Evolutionary conservation across 176 grass and related monocot species (phyloP), one percentile per base, ranked within the genome.

Genomic region (Paspalum notatum): DNA sequence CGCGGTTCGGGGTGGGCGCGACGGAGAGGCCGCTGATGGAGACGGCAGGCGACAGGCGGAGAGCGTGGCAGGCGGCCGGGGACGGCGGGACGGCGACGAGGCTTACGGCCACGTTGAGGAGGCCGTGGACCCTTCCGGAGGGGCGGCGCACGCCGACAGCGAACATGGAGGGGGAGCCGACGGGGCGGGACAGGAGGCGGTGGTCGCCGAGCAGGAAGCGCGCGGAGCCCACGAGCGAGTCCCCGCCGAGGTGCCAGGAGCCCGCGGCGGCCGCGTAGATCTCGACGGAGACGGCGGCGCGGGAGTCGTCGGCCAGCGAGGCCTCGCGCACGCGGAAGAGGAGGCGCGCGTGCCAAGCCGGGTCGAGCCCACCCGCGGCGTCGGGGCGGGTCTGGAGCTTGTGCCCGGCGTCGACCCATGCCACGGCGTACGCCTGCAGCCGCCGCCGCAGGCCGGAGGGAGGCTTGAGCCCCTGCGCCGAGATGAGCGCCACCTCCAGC

Each of bases 301-400:
- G 47, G 7, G 92, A 95, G 37, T 98, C 95, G 9, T 82, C 62
- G 62, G 85, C 83, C 78, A 98, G 90, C 81, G 81, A 90, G 52
- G 76, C 63, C 22, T 81, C 63, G 50, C 63, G 92, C 1, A 98
- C 84, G 62, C 80, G 82, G 82, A 98, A 98, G 45, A 98, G 74
- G 81, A 98, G 84, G 71, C 90, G 82, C 74, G 94, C 95, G 81
- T 98, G 91, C 95, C 95, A 98, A 20, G 83, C 89, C 12, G 95
- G 95, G 18, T 98, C 91, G 57, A 80, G 84, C 9, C 90, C 92
- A 37, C 95, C 90, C 25, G 74, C 15, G 39, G 78, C 90, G 71
- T 98, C 92, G 71, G 87, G 26, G 39, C 44, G 81, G 13, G 90
- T 93, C 38, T 93, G 90, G 88, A 98, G 90, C 81, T 82, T 91